A percentile compares a stretch with the other conserved stretches of the same genome.
Conservation (phyloP, 208 protist species). For the Leishmania martiniquensis region DNA sequence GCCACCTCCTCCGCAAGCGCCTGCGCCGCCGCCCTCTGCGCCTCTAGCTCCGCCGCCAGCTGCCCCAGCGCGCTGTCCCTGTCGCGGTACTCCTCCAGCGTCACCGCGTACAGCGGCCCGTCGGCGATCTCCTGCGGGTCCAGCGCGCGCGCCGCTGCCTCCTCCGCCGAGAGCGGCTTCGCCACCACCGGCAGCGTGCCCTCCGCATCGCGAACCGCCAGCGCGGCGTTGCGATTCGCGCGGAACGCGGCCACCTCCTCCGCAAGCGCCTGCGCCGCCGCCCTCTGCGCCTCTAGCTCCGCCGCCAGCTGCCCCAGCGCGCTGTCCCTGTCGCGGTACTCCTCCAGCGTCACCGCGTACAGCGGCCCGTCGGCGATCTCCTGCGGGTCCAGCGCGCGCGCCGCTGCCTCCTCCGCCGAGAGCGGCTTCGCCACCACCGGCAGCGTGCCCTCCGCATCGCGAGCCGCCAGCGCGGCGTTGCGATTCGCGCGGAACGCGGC, state of each 20-base stretch:
- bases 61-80: not conserved
- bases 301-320: constrained; percentile 7
- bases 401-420: constrained; percentile 14
- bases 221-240: constrained; percentile 31
- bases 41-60: constrained; percentile 14
- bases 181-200: constrained; percentile 28
- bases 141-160: constrained; percentile 27
- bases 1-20: constrained; percentile 6
- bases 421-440: constrained; percentile 9
- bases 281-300: constrained; percentile 21
- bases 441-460: constrained; percentile 35
- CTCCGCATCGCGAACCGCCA: constrained; percentile 26
- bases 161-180: constrained; percentile 19
- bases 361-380: constrained; percentile 28
- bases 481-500: too few species aligned
- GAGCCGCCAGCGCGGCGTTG: constrained; percentile 7
- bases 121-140: constrained; percentile 20
- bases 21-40: constrained; percentile 10
- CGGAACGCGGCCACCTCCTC: constrained; percentile 6
- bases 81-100: constrained; percentile 23
- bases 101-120: constrained; percentile 26
- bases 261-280: not conserved
- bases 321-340: too few species aligned
- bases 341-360: constrained; percentile 21
- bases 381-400: constrained; percentile 21